A percentile compares a stretch with the other conserved stretches of the same genome.
These are phyloP conservation scores for Mollisia scopiformis DNA, from an alignment of 2,329 filamentous ascomycete genomes.

Conservation along the genomic window DNA sequence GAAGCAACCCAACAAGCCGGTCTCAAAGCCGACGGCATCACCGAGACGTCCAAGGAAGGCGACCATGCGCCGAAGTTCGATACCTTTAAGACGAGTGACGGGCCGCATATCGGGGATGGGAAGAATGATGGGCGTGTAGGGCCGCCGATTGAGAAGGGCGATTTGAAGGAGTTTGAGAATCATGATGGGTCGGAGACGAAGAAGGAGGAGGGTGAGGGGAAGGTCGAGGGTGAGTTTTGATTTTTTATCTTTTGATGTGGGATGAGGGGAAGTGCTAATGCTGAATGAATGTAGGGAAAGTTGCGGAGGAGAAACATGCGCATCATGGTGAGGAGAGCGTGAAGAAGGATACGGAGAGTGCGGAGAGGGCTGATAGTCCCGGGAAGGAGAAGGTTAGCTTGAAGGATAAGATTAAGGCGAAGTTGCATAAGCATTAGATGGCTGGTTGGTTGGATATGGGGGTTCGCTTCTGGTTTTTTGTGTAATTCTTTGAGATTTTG, in stretches of 20 bases:
- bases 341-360: slow-evolving; percentile 50
- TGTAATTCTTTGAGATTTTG: no score
- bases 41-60: neutral
- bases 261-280: no score
- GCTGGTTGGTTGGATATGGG: no score
- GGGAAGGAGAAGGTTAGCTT: slow-evolving; percentile 46
- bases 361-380: slow-evolving; percentile 1
- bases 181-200: neutral
- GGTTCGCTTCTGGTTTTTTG: neutral
- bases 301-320: no score
- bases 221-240: no score
- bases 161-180: no score
- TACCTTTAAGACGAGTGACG: neutral
- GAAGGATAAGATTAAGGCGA: slow-evolving; percentile 69
- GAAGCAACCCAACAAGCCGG: slow-evolving; percentile 19
- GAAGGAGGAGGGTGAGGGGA: no score
- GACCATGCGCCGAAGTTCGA: neutral
- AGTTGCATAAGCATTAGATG: slow-evolving; percentile 53
- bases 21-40: neutral
- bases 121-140: neutral
- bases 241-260: no score
- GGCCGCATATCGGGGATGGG: neutral
- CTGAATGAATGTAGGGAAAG: no score
- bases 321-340: slow-evolving; percentile 52
- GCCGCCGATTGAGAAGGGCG: neutral